These are phyloP conservation scores for Penicillium sp. DNA, from an alignment of 2,329 filamentous ascomycete genomes.

Conservation along the genomic window DNA sequence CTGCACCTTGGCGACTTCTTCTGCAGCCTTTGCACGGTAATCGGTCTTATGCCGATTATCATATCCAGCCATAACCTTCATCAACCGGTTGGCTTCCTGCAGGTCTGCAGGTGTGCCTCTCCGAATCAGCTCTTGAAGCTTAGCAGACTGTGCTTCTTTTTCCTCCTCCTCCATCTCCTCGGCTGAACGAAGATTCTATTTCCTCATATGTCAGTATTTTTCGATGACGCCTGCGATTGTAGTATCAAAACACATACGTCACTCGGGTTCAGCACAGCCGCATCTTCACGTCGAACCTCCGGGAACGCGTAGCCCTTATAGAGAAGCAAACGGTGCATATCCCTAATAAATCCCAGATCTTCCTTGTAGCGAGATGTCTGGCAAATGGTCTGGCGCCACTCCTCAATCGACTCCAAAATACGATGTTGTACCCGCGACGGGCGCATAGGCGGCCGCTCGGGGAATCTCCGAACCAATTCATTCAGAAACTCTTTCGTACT, in stretches of 20 bases:
- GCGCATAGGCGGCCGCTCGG: conserved; percentile 85
- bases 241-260: conserved; percentile 66
- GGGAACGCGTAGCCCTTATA: conserved; percentile 98
- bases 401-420: conserved; percentile 94
- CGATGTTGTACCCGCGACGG: conserved; percentile 84
- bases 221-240: not conserved
- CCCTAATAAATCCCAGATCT: conserved; percentile 90
- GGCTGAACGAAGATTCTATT: conserved; percentile 85
- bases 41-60: conserved; percentile 96
- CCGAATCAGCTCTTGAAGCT: conserved; percentile 93
- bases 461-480: conserved; percentile 93
- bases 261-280: conserved; percentile 92
- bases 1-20: conserved; percentile 92
- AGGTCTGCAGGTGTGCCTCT: conserved; percentile 88
- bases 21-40: conserved; percentile 94
- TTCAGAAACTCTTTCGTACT: conserved; percentile 99
- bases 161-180: conserved; percentile 99
- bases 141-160: conserved; percentile 91
- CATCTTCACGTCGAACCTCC: conserved; percentile 88
- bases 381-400: conserved; percentile 98
- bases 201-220: conserved; percentile 29
- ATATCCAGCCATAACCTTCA: conserved; percentile 99
- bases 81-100: conserved; percentile 93
- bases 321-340: conserved; percentile 94
- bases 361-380: conserved; percentile 98